Conservation (phyloP, 1,284 basidiomycete species). For the Thelephora terrestris region DNA sequence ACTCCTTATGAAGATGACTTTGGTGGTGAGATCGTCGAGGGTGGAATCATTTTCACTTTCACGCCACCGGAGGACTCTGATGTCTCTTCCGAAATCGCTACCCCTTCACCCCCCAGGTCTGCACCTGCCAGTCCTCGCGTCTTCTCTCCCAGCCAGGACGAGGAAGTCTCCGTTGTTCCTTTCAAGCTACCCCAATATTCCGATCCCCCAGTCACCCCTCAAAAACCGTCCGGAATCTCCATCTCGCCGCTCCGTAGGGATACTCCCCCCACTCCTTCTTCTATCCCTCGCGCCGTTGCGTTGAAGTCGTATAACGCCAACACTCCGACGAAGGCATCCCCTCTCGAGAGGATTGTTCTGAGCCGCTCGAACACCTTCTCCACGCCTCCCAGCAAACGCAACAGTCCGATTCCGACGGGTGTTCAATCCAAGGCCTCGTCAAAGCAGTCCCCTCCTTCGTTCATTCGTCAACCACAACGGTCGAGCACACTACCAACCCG, state of each 20-base stretch:
- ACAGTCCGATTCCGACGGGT: slow-evolving; percentile 33
- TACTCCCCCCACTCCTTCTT: slow-evolving; percentile 32
- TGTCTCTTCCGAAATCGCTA: slow-evolving; percentile 12
- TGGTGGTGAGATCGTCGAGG: slow-evolving; percentile 38
- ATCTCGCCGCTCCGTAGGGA: slow-evolving; percentile 1
- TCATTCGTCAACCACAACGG: slow-evolving; percentile 19
- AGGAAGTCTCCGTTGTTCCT: slow-evolving; percentile 19
- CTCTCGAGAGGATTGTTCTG: not conserved
- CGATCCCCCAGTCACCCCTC: slow-evolving; percentile 8
- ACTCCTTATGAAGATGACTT: slow-evolving; percentile 32
- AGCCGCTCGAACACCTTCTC: slow-evolving; percentile 20
- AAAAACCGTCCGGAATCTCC: not conserved
- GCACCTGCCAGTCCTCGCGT: slow-evolving; percentile 9
- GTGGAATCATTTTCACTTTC: slow-evolving; percentile 63
- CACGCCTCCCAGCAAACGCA: slow-evolving; percentile 40
- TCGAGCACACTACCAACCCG: slow-evolving; percentile 16
- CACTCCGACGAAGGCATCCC: slow-evolving; percentile 14
- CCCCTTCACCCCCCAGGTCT: slow-evolving; percentile 10
- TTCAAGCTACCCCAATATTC: slow-evolving; percentile 14
- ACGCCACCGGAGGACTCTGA: slow-evolving; percentile 32
- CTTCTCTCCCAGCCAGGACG: slow-evolving; percentile 18
- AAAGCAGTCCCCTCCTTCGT: slow-evolving; percentile 27
- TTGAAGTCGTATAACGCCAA: slow-evolving; percentile 24
- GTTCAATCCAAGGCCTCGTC: slow-evolving; percentile 20
- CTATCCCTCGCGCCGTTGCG: slow-evolving; percentile 37